These are phyloP conservation scores for Fraxinus platypoda DNA, from an alignment of 305 asterid genomes.

Conservation along the genomic window DNA sequence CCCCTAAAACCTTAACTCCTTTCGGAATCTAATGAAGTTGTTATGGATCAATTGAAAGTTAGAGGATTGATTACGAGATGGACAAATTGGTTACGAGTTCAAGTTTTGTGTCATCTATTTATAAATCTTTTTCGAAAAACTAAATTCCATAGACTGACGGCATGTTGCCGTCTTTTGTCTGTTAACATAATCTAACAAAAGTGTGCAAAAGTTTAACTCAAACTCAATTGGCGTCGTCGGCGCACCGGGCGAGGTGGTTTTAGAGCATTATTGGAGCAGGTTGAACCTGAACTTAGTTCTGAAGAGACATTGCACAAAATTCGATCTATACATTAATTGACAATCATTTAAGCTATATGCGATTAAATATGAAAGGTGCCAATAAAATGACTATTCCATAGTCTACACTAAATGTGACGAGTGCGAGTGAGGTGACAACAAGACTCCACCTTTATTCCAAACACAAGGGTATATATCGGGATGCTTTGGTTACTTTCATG, in stretches of 20 bases:
- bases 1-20: background rate
- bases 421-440: background rate
- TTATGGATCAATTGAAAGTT: background rate
- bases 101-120: background rate
- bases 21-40: background rate
- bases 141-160: no score
- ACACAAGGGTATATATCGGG: background rate
- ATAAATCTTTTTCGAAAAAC: background rate
- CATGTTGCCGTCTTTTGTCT: no score
- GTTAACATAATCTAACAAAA: background rate
- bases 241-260: background rate
- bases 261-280: background rate
- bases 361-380: background rate
- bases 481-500: background rate
- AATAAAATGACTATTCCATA: background rate
- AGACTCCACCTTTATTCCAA: background rate
- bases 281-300: constrained; percentile 47
- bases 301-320: background rate
- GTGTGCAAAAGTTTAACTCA: background rate
- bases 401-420: background rate
- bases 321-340: background rate
- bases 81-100: background rate
- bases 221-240: background rate
- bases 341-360: background rate
- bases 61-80: background rate